Conservation (phyloP, 2,329 filamentous ascomycete genomes). For the Periconia macrospinosa region DNA sequence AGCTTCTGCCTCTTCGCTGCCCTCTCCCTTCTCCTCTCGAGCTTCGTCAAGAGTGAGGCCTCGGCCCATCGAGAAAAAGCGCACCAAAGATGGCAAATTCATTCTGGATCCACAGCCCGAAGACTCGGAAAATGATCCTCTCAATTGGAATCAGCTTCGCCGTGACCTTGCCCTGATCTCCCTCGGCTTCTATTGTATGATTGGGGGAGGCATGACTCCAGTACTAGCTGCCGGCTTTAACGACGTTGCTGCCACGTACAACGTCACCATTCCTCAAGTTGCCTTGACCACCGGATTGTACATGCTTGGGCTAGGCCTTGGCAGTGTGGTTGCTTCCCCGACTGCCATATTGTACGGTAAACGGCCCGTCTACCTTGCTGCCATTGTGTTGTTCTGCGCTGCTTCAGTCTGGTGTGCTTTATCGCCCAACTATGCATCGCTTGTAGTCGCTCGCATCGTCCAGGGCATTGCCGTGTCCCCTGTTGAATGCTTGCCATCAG, state of each 20-base stretch:
- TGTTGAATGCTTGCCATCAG: conserved; percentile 88
- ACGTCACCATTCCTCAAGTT: conserved; percentile 70
- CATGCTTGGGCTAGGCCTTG: conserved; percentile 90
- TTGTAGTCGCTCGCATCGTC: conserved; percentile 80
- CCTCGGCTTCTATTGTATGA: conserved; percentile 87
- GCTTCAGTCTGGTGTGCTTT: conserved; percentile 82
- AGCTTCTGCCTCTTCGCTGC: conserved; percentile 58
- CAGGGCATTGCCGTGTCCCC: conserved; percentile 87
- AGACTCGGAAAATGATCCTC: conserved; percentile 83
- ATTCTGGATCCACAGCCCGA: conserved; percentile 92
- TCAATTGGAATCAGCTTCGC: conserved; percentile 87
- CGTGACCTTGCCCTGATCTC: conserved; percentile 79
- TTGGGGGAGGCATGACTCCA: conserved; percentile 91
- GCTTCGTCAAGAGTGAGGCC: conserved; percentile 23
- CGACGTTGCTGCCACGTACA: conserved; percentile 69
- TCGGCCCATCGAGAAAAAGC: conserved; percentile 62
- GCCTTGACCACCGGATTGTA: conserved; percentile 88
- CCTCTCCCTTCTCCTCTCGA: conserved; percentile 29
- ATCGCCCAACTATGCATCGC: conserved; percentile 78
- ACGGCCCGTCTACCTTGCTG: conserved; percentile 81
- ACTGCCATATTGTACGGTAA: conserved; percentile 92
- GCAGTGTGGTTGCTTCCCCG: conserved; percentile 80
- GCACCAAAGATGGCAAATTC: conserved; percentile 77
- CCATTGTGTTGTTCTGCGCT: conserved; percentile 74
- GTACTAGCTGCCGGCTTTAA: conserved; percentile 88